Evolutionary conservation across 148 eudicot genomes (phyloP).

Genomic region (Vaccinium darrowii): DNA sequence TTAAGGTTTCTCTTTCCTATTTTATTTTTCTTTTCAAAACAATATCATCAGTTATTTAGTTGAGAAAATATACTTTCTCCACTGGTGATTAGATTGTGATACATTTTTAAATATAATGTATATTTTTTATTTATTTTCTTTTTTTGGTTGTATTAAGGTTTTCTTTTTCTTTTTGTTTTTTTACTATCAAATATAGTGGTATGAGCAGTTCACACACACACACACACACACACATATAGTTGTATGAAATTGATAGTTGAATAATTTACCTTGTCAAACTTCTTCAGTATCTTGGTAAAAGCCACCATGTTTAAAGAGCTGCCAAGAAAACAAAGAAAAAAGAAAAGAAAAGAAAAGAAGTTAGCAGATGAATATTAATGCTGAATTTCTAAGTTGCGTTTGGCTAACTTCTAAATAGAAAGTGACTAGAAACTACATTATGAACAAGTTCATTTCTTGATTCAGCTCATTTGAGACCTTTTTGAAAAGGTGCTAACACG

Average conservation of each 20-base stretch:
- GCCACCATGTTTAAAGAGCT: slow-evolving; percentile 95
- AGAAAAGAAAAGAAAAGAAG: slow-evolving; percentile 5
- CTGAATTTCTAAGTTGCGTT: background rate
- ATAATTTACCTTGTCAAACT: slow-evolving; percentile 80
- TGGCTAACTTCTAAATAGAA: background rate
- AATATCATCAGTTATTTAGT: background rate
- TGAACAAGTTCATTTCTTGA: background rate
- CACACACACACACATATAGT: too few species aligned
- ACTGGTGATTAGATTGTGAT: background rate
- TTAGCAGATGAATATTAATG: slow-evolving; percentile 7
- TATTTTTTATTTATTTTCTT: background rate
- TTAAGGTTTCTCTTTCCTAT: background rate
- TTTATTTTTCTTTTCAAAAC: background rate
- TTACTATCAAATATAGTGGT: too few species aligned
- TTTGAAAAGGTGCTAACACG: too few species aligned
- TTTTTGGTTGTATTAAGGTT: background rate
- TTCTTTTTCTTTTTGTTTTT: background rate
- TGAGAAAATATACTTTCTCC: background rate
- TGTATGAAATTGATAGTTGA: background rate
- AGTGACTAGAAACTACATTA: background rate
- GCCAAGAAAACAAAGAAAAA: slow-evolving; percentile 35
- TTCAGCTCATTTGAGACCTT: too few species aligned
- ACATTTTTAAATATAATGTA: background rate
- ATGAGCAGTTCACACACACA: background rate
- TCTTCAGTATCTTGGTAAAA: slow-evolving; percentile 88